A percentile compares a stretch with the other conserved stretches of the same genome.
phyloP scores from a whole-genome alignment of 2,329 filamentous ascomycete species.

The Cytospora paraplurivora region DNA sequence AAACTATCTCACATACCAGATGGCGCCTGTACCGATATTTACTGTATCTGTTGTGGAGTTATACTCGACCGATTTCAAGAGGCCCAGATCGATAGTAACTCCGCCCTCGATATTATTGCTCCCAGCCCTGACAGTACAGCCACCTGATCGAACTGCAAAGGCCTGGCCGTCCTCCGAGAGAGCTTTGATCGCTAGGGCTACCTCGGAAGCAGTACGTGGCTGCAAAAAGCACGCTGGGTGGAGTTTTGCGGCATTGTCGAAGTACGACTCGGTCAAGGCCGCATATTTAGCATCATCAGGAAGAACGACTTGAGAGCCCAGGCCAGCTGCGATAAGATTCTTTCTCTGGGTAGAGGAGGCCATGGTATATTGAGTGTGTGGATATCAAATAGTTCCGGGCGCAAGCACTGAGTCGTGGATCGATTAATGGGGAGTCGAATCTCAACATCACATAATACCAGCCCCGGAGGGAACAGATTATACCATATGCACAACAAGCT shows the following conservation, averaged over 20 bases:
- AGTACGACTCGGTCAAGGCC: background rate
- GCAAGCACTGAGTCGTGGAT: too few relatives aligned
- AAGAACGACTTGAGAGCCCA: background rate
- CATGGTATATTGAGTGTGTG: background rate
- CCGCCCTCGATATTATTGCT: constrained; percentile 42
- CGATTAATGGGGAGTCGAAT: too few relatives aligned
- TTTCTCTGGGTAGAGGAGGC: background rate
- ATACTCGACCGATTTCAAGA: constrained; percentile 37
- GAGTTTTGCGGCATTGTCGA: constrained; percentile 24
- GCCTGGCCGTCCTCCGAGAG: constrained; percentile 37
- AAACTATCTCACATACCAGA: constrained; percentile 41
- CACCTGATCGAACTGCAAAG: constrained; percentile 45
- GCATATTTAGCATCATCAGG: background rate
- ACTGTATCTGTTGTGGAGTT: constrained; percentile 36
- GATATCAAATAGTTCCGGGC: too few relatives aligned
- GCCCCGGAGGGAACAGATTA: too few relatives aligned
- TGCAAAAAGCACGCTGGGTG: constrained; percentile 30
- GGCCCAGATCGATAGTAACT: constrained; percentile 42
- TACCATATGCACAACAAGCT: too few relatives aligned
- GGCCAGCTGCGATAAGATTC: background rate
- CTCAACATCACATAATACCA: too few relatives aligned
- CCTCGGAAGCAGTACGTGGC: constrained; percentile 38
- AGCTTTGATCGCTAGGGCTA: constrained; percentile 40
- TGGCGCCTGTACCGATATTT: constrained; percentile 40
- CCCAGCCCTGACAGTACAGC: constrained; percentile 39